These are phyloP conservation scores for Boletales sp. DNA, from an alignment of 768 basidiomycete genomes.

Conservation along the genomic window DNA sequence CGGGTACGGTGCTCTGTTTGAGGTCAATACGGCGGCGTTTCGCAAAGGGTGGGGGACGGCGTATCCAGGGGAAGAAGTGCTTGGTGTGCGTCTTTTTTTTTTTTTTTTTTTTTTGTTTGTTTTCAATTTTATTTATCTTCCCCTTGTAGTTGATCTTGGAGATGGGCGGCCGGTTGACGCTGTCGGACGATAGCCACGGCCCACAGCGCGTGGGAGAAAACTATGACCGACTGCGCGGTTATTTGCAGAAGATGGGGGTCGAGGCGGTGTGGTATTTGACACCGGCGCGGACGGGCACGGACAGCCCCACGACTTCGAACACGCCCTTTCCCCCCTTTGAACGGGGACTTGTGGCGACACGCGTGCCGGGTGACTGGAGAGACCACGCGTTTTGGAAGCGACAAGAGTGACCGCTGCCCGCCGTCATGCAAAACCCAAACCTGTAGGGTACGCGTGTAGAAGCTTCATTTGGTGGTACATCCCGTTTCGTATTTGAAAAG, in stretches of 20 bases:
- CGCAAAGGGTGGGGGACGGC: conserved; percentile 85
- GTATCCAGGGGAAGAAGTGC: conserved; percentile 79
- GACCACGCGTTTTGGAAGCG: conserved; percentile 56
- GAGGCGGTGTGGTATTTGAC: conserved; percentile 61
- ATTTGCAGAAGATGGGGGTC: conserved; percentile 60
- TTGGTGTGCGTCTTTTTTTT: conserved; percentile 49
- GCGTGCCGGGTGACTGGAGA: conserved; percentile 52
- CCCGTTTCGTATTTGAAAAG: conserved; percentile 12
- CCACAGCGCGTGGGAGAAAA: conserved; percentile 85
- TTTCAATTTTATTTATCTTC: too few relatives aligned
- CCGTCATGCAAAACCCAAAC: conserved; percentile 11
- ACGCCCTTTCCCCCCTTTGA: conserved; percentile 14
- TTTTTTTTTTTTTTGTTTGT: not conserved
- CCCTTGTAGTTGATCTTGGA: conserved; percentile 61
- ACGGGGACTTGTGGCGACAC: conserved; percentile 39
- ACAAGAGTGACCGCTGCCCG: not conserved
- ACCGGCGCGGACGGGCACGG: conserved; percentile 25
- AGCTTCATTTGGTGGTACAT: too few relatives aligned
- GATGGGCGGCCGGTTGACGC: conserved; percentile 67
- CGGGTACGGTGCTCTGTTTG: conserved; percentile 87
- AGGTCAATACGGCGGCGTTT: conserved; percentile 89
- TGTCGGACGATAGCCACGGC: conserved; percentile 97
- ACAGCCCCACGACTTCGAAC: too few relatives aligned
- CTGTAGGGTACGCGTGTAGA: not conserved
- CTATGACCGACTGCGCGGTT: conserved; percentile 63